Base-by-base conservation (phyloP, 257 asterid species). In the Echites panduratus region DNA sequence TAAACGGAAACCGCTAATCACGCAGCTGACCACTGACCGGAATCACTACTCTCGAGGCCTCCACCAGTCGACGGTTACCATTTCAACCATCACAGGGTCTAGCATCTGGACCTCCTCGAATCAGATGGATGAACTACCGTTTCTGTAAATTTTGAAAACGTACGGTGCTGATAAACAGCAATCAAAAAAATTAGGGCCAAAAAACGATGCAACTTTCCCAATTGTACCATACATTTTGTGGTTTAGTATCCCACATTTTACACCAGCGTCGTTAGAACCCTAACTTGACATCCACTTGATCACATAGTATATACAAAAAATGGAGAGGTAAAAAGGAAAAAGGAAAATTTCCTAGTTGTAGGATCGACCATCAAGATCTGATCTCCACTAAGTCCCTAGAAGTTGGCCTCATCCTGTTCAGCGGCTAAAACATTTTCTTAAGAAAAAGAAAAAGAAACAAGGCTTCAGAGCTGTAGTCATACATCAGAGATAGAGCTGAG, bases 401-500 rank as follows among this genome's bases (percentile, higher is more conserved):
- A 71, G 14, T 22, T 24, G 49, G 47, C 16, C 41, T 62, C 48
- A 29, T 44, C 17, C 45, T 32, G 56, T 19, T 57, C 8, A 27
- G 20, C 41, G 17, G 50, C 65, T 45, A 16, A 4, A 32, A 65
- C 65, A 57, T 66, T 13, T 17, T 54, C 57, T 13, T n/a, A 49
- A 14, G 29, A 24, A 4, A 12, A 19, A 48, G 52, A 14, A 19
- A 48, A 4, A 48, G n/a, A 41, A 10, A 57, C 9, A 61, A 41
- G 7, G 14, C 59, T 53, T 20, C n/a, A 63, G 41, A 43, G 68
- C 7, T 10, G 22, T 12, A 35, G 69, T 20, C 68, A 58, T 22
- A 79, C 85, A 9, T 77, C 77, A 69, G 90, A 77, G 70, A 89
- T 80, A 27, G 85, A 69, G 53, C 59, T 63, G 65, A 89, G 71